Evolutionary conservation across 2,329 filamentous ascomycete genomes (phyloP).

Genomic region (Aspergillus arachidicola): DNA sequence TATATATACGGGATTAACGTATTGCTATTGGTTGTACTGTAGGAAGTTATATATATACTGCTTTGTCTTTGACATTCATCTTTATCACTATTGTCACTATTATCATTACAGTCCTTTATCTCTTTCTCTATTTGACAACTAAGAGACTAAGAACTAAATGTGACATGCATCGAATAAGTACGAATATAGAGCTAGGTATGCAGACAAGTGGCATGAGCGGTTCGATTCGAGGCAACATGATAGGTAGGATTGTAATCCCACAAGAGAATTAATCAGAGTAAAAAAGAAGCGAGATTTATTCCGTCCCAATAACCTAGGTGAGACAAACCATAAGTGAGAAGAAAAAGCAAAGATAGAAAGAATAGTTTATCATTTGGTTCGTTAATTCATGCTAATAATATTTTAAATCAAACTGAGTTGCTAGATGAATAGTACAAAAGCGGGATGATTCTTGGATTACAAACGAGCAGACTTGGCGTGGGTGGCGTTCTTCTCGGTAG

Average conservation of each 20-base stretch:
- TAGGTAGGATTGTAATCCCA: not conserved
- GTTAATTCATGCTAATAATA: conserved; percentile 3
- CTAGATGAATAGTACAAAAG: not conserved
- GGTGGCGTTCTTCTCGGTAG: conserved; percentile 51
- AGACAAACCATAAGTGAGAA: not conserved
- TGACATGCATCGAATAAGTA: not conserved
- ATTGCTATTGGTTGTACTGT: not conserved
- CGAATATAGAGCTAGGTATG: not conserved
- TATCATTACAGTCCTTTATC: not conserved
- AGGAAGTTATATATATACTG: not conserved
- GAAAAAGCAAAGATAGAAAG: not conserved
- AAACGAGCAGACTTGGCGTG: conserved; percentile 28
- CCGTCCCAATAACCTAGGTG: not conserved
- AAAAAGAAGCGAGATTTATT: not conserved
- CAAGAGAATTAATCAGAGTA: too few species aligned
- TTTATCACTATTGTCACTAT: not conserved
- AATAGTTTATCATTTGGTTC: conserved; percentile 2
- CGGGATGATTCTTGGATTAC: conserved; percentile 21
- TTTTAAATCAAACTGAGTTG: conserved; percentile 1
- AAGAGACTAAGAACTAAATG: not conserved
- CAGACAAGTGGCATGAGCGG: not conserved
- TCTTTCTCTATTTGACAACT: not conserved
- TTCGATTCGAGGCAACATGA: not conserved
- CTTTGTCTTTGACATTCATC: not conserved
- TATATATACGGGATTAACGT: not conserved